Conservation (phyloP, 2,329 filamentous ascomycete genomes). For the Fusarium scirpi region DNA sequence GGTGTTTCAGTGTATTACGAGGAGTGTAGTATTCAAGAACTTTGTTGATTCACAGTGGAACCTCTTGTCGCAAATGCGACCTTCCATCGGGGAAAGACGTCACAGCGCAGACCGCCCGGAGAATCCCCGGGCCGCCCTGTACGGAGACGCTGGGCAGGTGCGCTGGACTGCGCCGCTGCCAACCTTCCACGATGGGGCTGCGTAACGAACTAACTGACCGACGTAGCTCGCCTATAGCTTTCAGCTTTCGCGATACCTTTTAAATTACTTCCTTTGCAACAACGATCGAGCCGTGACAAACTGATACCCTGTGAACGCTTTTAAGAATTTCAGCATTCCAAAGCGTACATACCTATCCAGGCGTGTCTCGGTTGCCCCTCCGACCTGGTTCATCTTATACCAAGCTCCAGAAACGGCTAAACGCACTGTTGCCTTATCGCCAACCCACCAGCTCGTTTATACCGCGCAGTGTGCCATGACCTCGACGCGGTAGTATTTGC, state of each 20-base stretch:
- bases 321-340: constrained; percentile 2
- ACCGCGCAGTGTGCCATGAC: constrained; percentile 46
- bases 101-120: constrained; percentile 43
- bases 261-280: constrained; percentile 15
- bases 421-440: constrained; percentile 35
- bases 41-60: constrained; percentile 30
- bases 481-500: constrained; percentile 45
- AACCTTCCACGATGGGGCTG: constrained; percentile 43
- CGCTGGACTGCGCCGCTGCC: constrained; percentile 33
- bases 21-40: constrained; percentile 30
- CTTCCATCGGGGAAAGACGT: constrained; percentile 40
- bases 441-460: constrained; percentile 29
- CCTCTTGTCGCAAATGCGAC: constrained; percentile 32
- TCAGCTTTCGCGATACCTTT: constrained; percentile 36
- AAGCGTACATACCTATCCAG: not conserved
- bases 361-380: constrained; percentile 32
- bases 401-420: constrained; percentile 41
- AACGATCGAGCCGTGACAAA: not conserved
- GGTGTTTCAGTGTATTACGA: constrained; percentile 17
- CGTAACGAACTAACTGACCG: constrained; percentile 42
- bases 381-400: constrained; percentile 25
- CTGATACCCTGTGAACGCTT: not conserved
- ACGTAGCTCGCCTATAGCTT: constrained; percentile 44
- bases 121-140: constrained; percentile 46
- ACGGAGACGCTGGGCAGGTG: constrained; percentile 25